Evolutionary conservation across 2,329 filamentous ascomycete genomes (phyloP), one percentile per base, ranked within the genome.

Genomic region (Dryadomyces sulphureus): DNA sequence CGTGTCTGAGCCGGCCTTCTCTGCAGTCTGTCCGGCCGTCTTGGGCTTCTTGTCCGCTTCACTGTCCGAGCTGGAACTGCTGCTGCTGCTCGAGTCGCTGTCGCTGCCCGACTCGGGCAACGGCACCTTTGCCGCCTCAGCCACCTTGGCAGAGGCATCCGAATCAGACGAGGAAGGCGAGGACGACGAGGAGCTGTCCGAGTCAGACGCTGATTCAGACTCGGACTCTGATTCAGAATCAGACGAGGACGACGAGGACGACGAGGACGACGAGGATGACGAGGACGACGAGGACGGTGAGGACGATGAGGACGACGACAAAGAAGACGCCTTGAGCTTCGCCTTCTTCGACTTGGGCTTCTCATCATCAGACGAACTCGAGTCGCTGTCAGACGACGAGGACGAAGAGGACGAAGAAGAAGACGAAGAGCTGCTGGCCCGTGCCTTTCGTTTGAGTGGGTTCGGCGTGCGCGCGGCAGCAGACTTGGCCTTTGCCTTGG

Each of bases 401-500:
- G 41, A 41, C 17, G 30, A 38, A 1, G 47, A 45, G 12, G 43
- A 42, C 3, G 32, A 35, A 14, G 45, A 48, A 4, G 46, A 48
- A 24, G 36, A 38, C 5, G 36, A 36, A 17, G 16, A n/a, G 34
- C 38, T 38, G 41, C 57, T 58, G 5, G 63, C 59, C 21, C 56
- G 52, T 7, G 73, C 73, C 64, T 77, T 74, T 34, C 75, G 68
- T 56, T 81, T 81, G 48, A 73, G 56, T 2, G 62, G 62, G 25
- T 72, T 70, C 1, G 53, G 40, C 35, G 25, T 24, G 25, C 39
- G 16, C 21, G 24, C 22, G 22, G 21, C 38, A 4, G 34, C 40
- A 4, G 39, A 6, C 25, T 39, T 46, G 6, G 14, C 22, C 20
- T 57, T 54, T 17, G 54, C 47, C 46, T 57, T 56, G 46, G 55